Conservation (phyloP, 129 eudicot genomes). For the Saussurea involucrata region DNA sequence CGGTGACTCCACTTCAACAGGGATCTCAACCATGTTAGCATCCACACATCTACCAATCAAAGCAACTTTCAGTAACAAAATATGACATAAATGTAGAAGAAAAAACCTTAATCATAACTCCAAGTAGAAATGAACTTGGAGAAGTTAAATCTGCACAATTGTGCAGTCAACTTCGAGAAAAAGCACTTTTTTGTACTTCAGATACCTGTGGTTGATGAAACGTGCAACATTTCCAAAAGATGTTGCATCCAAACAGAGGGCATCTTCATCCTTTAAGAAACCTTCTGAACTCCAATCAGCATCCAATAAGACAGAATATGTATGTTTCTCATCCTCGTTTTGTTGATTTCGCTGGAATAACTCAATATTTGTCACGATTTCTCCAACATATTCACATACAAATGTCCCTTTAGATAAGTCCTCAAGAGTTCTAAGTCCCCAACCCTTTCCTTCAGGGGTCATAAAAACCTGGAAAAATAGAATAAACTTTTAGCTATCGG, state of each 20-base stretch:
- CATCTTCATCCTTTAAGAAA: constrained; percentile 59
- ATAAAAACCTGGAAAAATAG: constrained; percentile 47
- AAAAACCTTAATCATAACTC: background rate
- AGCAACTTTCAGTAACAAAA: background rate
- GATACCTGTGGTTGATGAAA: constrained; percentile 60
- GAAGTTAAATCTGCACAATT: too few relatives aligned
- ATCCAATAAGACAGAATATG: constrained; percentile 56
- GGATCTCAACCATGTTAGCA: constrained; percentile 56
- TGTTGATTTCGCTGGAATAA: constrained; percentile 33
- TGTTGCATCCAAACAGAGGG: constrained; percentile 68
- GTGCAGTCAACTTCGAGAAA: too few relatives aligned
- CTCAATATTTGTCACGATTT: constrained; percentile 46
- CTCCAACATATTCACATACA: constrained; percentile 65
- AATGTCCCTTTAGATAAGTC: constrained; percentile 56
- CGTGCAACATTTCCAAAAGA: constrained; percentile 57
- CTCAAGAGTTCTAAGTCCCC: constrained; percentile 64
- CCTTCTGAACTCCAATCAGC: constrained; percentile 64
- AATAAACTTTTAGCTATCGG: background rate
- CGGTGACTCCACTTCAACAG: constrained; percentile 66
- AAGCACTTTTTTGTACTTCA: too few relatives aligned
- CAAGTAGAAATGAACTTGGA: too few relatives aligned
- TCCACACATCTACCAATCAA: constrained; percentile 45
- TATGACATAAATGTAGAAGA: background rate
- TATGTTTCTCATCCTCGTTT: constrained; percentile 33
- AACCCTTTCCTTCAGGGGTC: constrained; percentile 60